Evolutionary conservation across 1,284 basidiomycete species (phyloP), one percentile per base, ranked within the genome.

Genomic region (Coniophora puteana): DNA sequence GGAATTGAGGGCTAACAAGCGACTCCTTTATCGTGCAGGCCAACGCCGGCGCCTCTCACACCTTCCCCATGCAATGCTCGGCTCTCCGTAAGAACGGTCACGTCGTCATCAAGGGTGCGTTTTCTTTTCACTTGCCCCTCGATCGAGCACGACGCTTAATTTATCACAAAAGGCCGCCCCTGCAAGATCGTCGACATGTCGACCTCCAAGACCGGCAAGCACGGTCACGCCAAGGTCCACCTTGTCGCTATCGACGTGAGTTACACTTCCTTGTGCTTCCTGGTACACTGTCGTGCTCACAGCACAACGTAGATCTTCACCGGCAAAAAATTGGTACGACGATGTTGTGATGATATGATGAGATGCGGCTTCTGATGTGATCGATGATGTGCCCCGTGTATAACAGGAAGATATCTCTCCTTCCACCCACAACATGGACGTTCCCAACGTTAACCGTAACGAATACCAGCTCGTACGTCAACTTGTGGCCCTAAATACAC

Each of bases 181-280:
- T 99, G 95, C 91, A 98, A 98, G 80, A 95, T 96, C 70, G 85
- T 94, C 58, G 93, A 93, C 62, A 99, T 99, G 95, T 97, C 94
- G 52, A 99, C 96, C 74, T 99, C 95, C 66, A 99, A 99, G 83
- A 96, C 93, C 41, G 93, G 93, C 54, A 93, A 93, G 83, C 95
- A 98, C 79, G 95, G 95, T 62, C 96, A 99, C 78, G 95, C 96
- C 70, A 99, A 99, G 76, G 95, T 98, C 65, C 93, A 99, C 74
- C 80, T 99, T 55, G 83, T 98, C 61, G 96, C 85, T 65, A 89
- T 89, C 65, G 96, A 99, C 75, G 94, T 94, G 63, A 57, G 89
- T 78, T 33, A 37, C 36, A 21, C 30, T 43, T 37, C 25, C 16
- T 18, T 36, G 29, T 40, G 30, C 43, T 45, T 41, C 29, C 20